These are phyloP conservation scores for Spiromastix sp. DNA, from an alignment of 2,329 filamentous ascomycete species.

Conservation along the genomic window DNA sequence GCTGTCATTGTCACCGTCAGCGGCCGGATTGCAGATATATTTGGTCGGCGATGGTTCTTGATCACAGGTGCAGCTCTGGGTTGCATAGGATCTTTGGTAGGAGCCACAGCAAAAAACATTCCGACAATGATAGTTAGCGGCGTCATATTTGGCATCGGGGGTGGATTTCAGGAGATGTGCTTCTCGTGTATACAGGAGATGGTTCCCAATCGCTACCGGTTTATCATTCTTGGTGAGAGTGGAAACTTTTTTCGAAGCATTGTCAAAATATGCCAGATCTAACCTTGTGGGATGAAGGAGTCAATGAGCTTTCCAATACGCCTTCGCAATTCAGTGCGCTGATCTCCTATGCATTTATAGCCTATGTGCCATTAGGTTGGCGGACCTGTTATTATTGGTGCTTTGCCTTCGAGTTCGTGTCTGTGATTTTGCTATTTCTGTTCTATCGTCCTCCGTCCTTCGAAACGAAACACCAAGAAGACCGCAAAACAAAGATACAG, in stretches of 20 bases:
- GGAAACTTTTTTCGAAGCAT: too few species aligned
- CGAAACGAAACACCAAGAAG: not conserved
- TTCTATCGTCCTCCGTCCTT: not conserved
- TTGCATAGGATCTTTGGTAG: not conserved
- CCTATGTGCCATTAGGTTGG: slow-evolving; percentile 5
- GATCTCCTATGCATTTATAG: slow-evolving; percentile 22
- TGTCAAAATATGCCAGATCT: too few species aligned
- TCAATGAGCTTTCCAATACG: slow-evolving; percentile 7
- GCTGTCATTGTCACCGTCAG: not conserved
- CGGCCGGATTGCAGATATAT: not conserved
- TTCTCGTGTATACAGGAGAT: not conserved
- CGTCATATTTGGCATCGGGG: not conserved
- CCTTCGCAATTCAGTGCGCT: slow-evolving; percentile 24
- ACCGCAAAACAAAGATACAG: not conserved
- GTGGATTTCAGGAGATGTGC: not conserved
- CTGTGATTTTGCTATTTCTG: not conserved
- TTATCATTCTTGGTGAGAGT: not conserved
- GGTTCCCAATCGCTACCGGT: not conserved
- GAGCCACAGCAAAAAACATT: not conserved
- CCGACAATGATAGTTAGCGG: not conserved
- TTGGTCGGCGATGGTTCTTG: not conserved
- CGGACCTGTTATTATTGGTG: not conserved
- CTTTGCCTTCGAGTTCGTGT: not conserved
- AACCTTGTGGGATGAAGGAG: too few species aligned
- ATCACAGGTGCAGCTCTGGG: not conserved